phyloP scores from a whole-genome alignment of 495 filamentous ascomycete species.

The Usnea hakonensis region DNA sequence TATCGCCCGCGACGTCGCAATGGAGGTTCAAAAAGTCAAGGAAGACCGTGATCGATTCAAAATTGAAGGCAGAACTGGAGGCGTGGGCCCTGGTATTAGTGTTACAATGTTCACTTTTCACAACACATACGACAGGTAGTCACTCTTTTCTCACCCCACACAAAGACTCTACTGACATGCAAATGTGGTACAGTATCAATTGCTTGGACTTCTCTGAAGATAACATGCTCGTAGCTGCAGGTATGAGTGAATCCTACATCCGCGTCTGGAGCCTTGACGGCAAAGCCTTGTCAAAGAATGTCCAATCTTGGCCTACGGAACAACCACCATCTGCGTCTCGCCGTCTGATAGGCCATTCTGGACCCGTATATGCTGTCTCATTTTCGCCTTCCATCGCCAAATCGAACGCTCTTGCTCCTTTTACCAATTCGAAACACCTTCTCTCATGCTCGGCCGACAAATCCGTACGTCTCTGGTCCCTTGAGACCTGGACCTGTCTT shows the following conservation, averaged over 20 bases:
- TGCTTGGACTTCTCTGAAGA: conserved; percentile 93
- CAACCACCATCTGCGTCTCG: conserved; percentile 52
- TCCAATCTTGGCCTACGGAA: conserved; percentile 28
- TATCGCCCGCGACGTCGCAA: conserved; percentile 75
- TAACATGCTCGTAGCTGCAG: conserved; percentile 71
- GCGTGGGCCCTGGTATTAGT: conserved; percentile 70
- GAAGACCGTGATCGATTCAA: conserved; percentile 85
- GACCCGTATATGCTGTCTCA: conserved; percentile 77
- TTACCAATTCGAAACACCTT: conserved; percentile 62
- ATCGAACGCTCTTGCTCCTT: conserved; percentile 41
- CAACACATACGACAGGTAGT: conserved; percentile 83
- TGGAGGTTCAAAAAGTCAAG: conserved; percentile 91
- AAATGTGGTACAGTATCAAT: conserved; percentile 52
- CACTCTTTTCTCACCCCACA: conserved; percentile 5
- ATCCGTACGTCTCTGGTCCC: conserved; percentile 82
- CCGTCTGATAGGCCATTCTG: conserved; percentile 86
- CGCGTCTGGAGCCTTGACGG: conserved; percentile 87
- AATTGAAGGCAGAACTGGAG: conserved; percentile 72
- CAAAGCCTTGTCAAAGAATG: conserved; percentile 43
- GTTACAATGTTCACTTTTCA: conserved; percentile 97
- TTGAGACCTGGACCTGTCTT: conserved; percentile 81
- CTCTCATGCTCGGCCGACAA: conserved; percentile 84
- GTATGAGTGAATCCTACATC: conserved; percentile 89
- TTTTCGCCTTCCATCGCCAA: conserved; percentile 69
- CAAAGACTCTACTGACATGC: conserved; percentile 1